Evolutionary conservation across 2,329 filamentous ascomycete genomes (phyloP).

Genomic region (Eutypella sp.): DNA sequence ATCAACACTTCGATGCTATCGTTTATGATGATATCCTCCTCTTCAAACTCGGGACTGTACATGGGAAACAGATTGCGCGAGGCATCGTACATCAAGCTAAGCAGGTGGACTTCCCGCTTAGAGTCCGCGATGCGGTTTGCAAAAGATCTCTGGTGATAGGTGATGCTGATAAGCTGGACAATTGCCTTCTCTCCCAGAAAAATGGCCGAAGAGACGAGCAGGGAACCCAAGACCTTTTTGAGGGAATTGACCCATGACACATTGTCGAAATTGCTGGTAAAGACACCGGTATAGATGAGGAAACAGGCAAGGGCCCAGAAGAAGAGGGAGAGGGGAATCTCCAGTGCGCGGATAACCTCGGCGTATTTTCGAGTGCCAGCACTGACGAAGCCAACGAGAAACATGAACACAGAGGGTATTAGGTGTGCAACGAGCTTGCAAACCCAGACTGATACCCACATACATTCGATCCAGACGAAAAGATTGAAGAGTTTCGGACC

Average conservation of each 20-base stretch:
- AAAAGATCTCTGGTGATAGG: slow-evolving; percentile 81
- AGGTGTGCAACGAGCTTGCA: slow-evolving; percentile 60
- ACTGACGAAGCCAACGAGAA: slow-evolving; percentile 64
- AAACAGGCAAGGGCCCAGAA: slow-evolving; percentile 62
- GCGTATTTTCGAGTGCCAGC: slow-evolving; percentile 67
- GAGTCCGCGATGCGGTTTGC: slow-evolving; percentile 80
- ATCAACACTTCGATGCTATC: slow-evolving; percentile 72
- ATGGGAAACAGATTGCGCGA: slow-evolving; percentile 85
- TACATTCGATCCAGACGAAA: slow-evolving; percentile 64
- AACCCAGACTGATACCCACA: slow-evolving; percentile 63
- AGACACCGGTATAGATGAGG: slow-evolving; percentile 57
- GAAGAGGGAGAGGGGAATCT: slow-evolving; percentile 63
- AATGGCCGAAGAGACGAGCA: slow-evolving; percentile 63
- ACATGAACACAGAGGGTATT: slow-evolving; percentile 60
- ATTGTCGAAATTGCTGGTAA: slow-evolving; percentile 28
- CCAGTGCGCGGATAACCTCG: slow-evolving; percentile 57
- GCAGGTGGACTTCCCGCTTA: slow-evolving; percentile 76
- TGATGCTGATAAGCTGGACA: slow-evolving; percentile 78
- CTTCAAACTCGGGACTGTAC: slow-evolving; percentile 83
- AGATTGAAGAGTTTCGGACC: slow-evolving; percentile 54
- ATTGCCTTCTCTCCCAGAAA: slow-evolving; percentile 73
- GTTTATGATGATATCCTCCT: slow-evolving; percentile 89
- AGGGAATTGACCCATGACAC: slow-evolving; percentile 54
- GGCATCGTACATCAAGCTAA: slow-evolving; percentile 84
- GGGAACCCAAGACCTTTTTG: slow-evolving; percentile 60